Evolutionary conservation across 257 asterid genomes (phyloP), one percentile per base, ranked within the genome.

Genomic region (Scutellaria barbata): DNA sequence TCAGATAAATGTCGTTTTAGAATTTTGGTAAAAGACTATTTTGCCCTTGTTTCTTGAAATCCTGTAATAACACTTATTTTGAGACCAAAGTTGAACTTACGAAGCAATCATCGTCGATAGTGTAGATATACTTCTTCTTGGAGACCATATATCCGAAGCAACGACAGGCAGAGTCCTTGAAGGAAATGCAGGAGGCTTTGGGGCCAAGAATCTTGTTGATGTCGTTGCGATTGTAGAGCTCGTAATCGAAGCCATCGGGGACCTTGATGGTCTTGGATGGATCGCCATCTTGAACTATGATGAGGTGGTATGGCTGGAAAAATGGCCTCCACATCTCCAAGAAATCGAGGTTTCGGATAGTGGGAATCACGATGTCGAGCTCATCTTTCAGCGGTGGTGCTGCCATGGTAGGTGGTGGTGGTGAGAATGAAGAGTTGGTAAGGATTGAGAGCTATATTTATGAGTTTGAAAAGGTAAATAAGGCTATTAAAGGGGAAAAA

Each of bases 321-420:
- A 90, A 92, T 0, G 98, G 95, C 80, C 98, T 80, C 98, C 98
- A 92, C 98, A 92, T 92, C 46, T 92, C 95, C 60, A 92, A 46
- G 86, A 92, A 92, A 71, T 92, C 98, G 0, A 92, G 94, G 75
- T 92, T 92, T 50, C 97, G 77, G 51, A 92, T 92, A 1, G 97
- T 92, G 10, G 98, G 98, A 25, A 92, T 92, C 74, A 92, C 98
- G 53, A 92, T 92, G 51, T 92, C 97, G 0, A 92, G 87, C 65
- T 92, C 97, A 66, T 92, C 95, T 74, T 88, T 90, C 73, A 92
- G 77, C 12, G 74, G 86, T 22, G 91, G 88, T 18, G 86, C 45
- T 45, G 90, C 83, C 96, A 89, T 89, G 71, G 54, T 56, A 68
- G 72, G 1, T 13, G 16, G 20, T 9, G 63, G 4, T 16, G 3